Evolutionary conservation across 2,329 filamentous ascomycete genomes (phyloP).

Genomic region (Arthrobotrys entomopaga): DNA sequence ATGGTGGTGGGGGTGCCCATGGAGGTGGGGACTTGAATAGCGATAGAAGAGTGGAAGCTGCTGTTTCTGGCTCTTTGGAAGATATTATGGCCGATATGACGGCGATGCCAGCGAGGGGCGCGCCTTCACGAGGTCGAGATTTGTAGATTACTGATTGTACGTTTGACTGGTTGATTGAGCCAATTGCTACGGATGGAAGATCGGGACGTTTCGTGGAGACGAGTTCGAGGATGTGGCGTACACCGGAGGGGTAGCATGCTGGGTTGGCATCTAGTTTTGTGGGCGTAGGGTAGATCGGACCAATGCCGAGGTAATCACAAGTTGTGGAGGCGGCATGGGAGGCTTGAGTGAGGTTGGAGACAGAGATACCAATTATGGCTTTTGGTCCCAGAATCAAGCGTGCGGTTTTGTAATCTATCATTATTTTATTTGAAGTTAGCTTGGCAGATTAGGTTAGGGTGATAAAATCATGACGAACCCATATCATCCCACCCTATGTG

Average conservation of each 20-base stretch:
- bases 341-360: constrained; percentile 79
- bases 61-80: constrained; percentile 72
- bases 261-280: constrained; percentile 68
- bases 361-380: constrained; percentile 88
- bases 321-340: constrained; percentile 75
- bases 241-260: constrained; percentile 71
- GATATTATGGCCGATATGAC: constrained; percentile 89
- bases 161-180: constrained; percentile 83
- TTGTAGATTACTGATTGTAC: constrained; percentile 78
- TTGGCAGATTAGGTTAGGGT: neutral
- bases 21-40: constrained; percentile 65
- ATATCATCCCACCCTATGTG: constrained; percentile 97
- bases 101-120: constrained; percentile 80
- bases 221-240: constrained; percentile 72
- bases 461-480: constrained; percentile 65
- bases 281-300: constrained; percentile 84
- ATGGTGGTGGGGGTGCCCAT: constrained; percentile 32
- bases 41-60: constrained; percentile 70
- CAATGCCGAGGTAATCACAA: constrained; percentile 91
- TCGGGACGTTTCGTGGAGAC: constrained; percentile 65
- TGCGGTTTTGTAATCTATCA: constrained; percentile 71
- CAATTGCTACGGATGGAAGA: constrained; percentile 81
- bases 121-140: constrained; percentile 64
- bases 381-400: constrained; percentile 77
- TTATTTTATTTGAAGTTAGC: neutral